Evolutionary conservation across 176 grass and related monocot genomes (phyloP), one percentile per base, ranked within the genome.

Genomic region (Secale cereale): DNA sequence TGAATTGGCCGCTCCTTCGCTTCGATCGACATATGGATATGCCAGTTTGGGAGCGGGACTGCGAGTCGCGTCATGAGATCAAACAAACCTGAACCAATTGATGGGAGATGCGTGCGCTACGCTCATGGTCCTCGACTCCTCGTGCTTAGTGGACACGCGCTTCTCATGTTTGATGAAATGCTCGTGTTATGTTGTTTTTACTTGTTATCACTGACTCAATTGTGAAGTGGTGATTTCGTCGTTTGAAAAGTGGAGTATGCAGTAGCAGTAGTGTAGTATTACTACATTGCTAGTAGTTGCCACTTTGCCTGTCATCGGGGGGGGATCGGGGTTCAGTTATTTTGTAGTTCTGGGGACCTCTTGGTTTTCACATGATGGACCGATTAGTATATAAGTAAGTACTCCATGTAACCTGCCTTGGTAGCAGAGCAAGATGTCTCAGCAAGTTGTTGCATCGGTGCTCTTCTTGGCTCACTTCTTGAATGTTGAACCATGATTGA

Each of bases 91-190:
- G 52, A 35, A 52, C 28, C 7, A 50, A 32, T 60, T 25, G n/a
- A 57, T 9, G 29, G 31, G 67, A 43, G 67, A 69, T n/a, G 64
- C 46, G 16, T 7, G 48, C 33, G 12, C 32, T 72, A 8, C 35
- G 11, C 4, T 36, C 41, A 25, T 22, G 22, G 14, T 14, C 32
- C 62, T 70, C 52, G 76, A 28, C 10, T 14, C 32, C 62, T 70
- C 52, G 76, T 57, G 30, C 31, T 78, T 50, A 7, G 17, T 30
- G 82, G 76, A 19, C 59, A 23, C 29, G 69, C 69, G 70, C 35
- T 28, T 22, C 16, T 68, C 50, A 36, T 82, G 83, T 48, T 81
- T 28, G 36, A 77, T n/a, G 88, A 82, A 82, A 78, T 86, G 65
- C 33, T 67, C 14, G 15, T 46, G 11, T 48, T 32, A 52, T 26